These are phyloP conservation scores for Adansonia rubrostipa DNA, from an alignment of 441 rosid genomes.

Conservation along the genomic window DNA sequence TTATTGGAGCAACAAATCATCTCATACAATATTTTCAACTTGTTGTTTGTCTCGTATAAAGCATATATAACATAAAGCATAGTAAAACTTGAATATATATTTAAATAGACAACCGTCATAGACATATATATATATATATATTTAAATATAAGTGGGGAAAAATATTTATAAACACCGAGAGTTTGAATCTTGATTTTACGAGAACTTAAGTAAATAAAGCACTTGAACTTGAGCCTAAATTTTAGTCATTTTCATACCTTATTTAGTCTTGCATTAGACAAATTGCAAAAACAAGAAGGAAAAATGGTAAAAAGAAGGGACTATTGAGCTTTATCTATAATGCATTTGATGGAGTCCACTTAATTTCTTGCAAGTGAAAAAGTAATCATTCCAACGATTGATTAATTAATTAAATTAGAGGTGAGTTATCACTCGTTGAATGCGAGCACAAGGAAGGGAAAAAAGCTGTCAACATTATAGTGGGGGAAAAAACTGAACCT, in stretches of 20 bases:
- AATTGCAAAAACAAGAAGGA: not conserved
- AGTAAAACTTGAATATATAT: too few relatives aligned
- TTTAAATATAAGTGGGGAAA: too few relatives aligned
- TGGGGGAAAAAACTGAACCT: not conserved
- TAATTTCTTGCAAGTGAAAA: slow-evolving; percentile 33
- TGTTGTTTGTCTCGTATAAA: too few relatives aligned
- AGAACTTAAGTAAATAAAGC: too few relatives aligned
- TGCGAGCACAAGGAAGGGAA: slow-evolving; percentile 25
- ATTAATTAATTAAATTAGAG: slow-evolving; percentile 18
- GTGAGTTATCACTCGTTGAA: slow-evolving; percentile 25
- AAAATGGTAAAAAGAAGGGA: not conserved
- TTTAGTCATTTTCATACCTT: too few relatives aligned
- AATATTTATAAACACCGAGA: too few relatives aligned
- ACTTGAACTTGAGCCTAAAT: too few relatives aligned
- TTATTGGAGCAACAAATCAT: too few relatives aligned
- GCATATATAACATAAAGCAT: too few relatives aligned
- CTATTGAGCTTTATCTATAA: not conserved
- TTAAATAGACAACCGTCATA: too few relatives aligned
- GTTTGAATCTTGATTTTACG: too few relatives aligned
- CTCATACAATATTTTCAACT: not conserved
- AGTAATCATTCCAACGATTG: slow-evolving; percentile 29
- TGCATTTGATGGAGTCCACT: slow-evolving; percentile 26
- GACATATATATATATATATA: too few relatives aligned
- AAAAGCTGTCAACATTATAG: slow-evolving; percentile 21
- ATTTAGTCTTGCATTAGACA: not conserved